Conservation (phyloP, 1,284 basidiomycete species). For the Tilletia walkeri region DNA sequence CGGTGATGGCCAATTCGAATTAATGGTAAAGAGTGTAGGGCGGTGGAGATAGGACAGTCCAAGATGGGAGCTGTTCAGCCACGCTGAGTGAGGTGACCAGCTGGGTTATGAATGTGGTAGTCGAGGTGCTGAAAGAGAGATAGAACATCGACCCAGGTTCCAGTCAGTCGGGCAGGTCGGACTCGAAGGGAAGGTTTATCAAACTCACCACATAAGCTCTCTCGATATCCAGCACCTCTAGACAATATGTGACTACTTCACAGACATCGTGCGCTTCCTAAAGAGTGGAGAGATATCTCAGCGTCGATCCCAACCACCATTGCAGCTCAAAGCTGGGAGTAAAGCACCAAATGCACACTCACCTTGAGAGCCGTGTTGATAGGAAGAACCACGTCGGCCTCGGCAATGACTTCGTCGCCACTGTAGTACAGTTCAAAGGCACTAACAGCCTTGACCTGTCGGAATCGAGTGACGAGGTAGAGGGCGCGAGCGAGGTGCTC, state of each 20-base stretch:
- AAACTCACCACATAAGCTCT: slow-evolving; percentile 15
- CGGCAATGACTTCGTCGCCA: slow-evolving; percentile 52
- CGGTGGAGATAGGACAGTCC: too few species aligned
- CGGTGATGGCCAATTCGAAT: too few species aligned
- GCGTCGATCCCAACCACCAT: slow-evolving; percentile 37
- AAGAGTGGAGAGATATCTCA: slow-evolving; percentile 34
- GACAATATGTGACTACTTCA: slow-evolving; percentile 26
- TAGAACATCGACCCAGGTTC: too few species aligned
- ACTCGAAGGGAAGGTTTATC: too few species aligned
- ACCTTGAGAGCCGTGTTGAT: slow-evolving; percentile 9
- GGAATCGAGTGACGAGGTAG: slow-evolving; percentile 51
- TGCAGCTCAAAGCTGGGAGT: neutral
- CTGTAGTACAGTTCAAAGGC: slow-evolving; percentile 53
- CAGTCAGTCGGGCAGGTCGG: too few species aligned
- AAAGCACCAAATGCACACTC: neutral
- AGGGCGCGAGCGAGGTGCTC: slow-evolving; percentile 45
- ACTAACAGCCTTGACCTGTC: slow-evolving; percentile 45
- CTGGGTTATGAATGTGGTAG: slow-evolving; percentile 16
- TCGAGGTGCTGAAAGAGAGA: slow-evolving; percentile 11
- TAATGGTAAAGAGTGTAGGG: too few species aligned
- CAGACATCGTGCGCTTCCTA: slow-evolving; percentile 54
- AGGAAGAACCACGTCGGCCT: slow-evolving; percentile 26
- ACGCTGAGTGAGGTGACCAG: slow-evolving; percentile 14
- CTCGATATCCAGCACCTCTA: slow-evolving; percentile 19
- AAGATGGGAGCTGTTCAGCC: neutral